A percentile compares a stretch with the other conserved stretches of the same genome.
Conservation (phyloP, 306 rosid genomes). For the Glycyrrhiza uralensis region DNA sequence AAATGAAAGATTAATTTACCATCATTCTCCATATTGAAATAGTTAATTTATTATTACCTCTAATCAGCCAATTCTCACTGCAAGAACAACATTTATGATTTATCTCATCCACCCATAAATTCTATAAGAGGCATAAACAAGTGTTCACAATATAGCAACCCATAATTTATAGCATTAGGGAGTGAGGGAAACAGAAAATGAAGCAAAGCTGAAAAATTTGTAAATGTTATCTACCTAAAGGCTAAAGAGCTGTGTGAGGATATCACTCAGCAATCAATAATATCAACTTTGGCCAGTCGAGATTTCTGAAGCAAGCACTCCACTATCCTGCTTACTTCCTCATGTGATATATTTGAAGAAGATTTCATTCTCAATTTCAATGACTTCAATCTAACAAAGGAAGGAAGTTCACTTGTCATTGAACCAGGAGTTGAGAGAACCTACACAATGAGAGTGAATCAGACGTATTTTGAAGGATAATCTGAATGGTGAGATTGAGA, state of each 20-base stretch:
- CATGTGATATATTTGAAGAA: neutral
- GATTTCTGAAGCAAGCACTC: constrained; percentile 23
- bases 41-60: neutral
- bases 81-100: neutral
- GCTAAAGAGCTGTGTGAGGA: neutral
- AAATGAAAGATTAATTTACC: neutral
- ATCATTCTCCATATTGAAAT: neutral
- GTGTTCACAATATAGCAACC: neutral
- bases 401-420: constrained; percentile 4
- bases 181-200: neutral
- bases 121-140: neutral
- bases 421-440: neutral
- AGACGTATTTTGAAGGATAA: neutral
- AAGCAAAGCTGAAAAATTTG: neutral
- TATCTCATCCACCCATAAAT: neutral
- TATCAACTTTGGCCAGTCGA: constrained; percentile 1
- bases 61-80: neutral
- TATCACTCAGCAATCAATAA: constrained; percentile 6
- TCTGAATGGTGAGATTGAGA: neutral
- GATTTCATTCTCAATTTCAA: constrained; percentile 16
- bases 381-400: constrained; percentile 18
- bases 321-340: neutral
- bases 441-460: constrained; percentile 13
- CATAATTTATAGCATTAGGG: neutral
- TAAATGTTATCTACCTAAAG: neutral